Evolutionary conservation across 2,329 filamentous ascomycete species (phyloP), one percentile per base, ranked within the genome.

Genomic region (Cladophialophora immunda): DNA sequence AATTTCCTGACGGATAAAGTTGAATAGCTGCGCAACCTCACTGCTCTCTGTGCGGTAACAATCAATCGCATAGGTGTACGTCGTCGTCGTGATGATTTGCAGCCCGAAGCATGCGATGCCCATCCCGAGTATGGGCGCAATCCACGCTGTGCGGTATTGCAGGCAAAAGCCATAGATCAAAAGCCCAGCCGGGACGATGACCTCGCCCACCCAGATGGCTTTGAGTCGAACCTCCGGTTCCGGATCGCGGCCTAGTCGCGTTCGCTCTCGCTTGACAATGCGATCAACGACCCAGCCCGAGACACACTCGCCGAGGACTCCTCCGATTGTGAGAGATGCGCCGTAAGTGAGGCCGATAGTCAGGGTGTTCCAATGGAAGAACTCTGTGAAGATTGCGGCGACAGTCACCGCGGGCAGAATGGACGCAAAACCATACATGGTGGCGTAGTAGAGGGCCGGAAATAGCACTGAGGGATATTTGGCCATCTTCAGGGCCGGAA

Each of bases 401-500:
- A 75, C 75, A 2, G 76, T 77, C 2, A 77, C 76, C 15, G 76
- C 76, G 9, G 75, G 74, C 9, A 77, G 69, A 38, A 77, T 76
- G 30, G 72, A 73, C 8, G 73, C 73, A 61, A 76, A 77, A 25
- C 73, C 76, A 62, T 76, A 78, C 64, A 74, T 70, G 6, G 74
- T 69, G 13, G 69, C 69, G 62, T 76, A 78, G 61, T 77, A 78
- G 4, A 76, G 62, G 1, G 72, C 74, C 1, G 76, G 74, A 60
- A 77, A 75, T 7, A 76, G 65, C 8, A 77, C 74, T 7, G 71
- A 74, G 1, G 76, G 75, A 60, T 77, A 78, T 64, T 66, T 69
- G 22, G 70, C 70, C 72, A 76, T 77, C 30, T 72, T 70, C 38
- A 76, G 62, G 1, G 71, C 71, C 9, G 72, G 74, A 38, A 70